A percentile compares a stretch with the other conserved stretches of the same genome.
Conservation (phyloP, 2,329 filamentous ascomycete species). For the Claviceps capensis region DNA sequence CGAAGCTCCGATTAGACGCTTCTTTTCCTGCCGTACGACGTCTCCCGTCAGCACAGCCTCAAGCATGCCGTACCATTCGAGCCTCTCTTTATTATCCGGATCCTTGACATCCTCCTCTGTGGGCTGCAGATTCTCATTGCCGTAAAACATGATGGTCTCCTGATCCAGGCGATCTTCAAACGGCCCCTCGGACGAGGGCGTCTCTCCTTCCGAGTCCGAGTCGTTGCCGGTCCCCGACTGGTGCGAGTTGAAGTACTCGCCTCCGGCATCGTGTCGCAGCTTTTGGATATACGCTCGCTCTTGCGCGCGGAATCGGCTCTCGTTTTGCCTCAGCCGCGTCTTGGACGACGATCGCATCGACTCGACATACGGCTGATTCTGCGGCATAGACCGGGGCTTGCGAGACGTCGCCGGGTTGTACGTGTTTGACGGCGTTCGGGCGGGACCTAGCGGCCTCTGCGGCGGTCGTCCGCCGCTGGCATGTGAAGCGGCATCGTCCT, state of each 20-base stretch:
- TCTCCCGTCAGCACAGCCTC: conserved; percentile 91
- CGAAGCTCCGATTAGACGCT: conserved; percentile 70
- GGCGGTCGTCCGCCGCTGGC: conserved; percentile 33
- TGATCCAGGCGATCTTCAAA: conserved; percentile 83
- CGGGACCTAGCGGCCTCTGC: conserved; percentile 54
- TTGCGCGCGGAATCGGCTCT: conserved; percentile 40
- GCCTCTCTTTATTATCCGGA: conserved; percentile 71
- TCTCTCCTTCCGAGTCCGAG: conserved; percentile 83
- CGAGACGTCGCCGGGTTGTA: conserved; percentile 58
- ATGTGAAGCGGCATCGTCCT: conserved; percentile 16
- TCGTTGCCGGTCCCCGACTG: conserved; percentile 42
- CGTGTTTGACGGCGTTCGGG: conserved; percentile 63
- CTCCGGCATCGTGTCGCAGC: conserved; percentile 56
- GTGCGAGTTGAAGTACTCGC: conserved; percentile 61
- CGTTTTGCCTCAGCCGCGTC: conserved; percentile 33
- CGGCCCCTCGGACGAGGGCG: conserved; percentile 69
- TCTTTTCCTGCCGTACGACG: conserved; percentile 96
- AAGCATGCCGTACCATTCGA: conserved; percentile 98
- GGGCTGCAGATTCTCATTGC: conserved; percentile 77
- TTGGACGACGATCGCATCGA: conserved; percentile 38
- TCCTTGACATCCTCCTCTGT: conserved; percentile 83
- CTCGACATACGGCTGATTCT: conserved; percentile 23
- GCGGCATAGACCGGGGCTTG: conserved; percentile 26
- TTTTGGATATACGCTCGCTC: conserved; percentile 92
- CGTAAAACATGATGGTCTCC: conserved; percentile 84